phyloP scores from a whole-genome alignment of 2,329 filamentous ascomycete species.

The Colletotrichum shisoi region DNA sequence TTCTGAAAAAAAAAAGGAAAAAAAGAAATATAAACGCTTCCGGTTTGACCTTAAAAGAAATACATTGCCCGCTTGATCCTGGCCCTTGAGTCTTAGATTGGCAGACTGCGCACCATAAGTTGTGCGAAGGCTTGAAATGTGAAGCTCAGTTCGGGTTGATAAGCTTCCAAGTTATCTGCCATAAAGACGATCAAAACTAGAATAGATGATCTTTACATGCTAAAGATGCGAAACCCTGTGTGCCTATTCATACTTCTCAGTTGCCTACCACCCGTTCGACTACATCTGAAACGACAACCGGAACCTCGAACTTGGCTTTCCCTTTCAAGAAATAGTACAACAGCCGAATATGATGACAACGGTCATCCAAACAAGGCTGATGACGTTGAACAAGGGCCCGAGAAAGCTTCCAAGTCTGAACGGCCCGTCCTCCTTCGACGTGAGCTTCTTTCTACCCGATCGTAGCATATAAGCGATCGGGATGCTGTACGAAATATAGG shows the following conservation, averaged over 20 bases:
- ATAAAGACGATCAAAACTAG: no score
- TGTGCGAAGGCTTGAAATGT: no score
- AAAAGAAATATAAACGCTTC: no score
- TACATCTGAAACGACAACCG: constrained; percentile 30
- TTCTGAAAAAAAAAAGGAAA: no score
- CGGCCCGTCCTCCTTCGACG: constrained; percentile 39
- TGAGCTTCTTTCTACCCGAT: constrained; percentile 45
- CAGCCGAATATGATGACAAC: constrained; percentile 53
- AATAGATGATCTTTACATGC: no score
- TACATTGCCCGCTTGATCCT: no score
- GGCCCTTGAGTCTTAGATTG: no score
- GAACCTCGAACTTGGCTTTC: constrained; percentile 43
- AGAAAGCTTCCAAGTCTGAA: constrained; percentile 46
- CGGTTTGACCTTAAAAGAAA: no score
- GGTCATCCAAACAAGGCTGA: constrained; percentile 55
- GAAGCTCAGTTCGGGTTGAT: no score
- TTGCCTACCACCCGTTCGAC: constrained; percentile 13
- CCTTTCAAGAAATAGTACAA: constrained; percentile 46
- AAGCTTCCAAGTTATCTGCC: no score
- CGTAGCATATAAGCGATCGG: constrained; percentile 51
- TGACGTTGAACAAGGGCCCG: constrained; percentile 50
- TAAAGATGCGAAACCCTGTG: not conserved
- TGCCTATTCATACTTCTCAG: not conserved
- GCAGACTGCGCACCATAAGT: no score
- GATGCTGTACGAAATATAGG: constrained; percentile 55